These are phyloP conservation scores for Pythium brassicae DNA, from an alignment of 352 stramenopile species.

Conservation along the genomic window DNA sequence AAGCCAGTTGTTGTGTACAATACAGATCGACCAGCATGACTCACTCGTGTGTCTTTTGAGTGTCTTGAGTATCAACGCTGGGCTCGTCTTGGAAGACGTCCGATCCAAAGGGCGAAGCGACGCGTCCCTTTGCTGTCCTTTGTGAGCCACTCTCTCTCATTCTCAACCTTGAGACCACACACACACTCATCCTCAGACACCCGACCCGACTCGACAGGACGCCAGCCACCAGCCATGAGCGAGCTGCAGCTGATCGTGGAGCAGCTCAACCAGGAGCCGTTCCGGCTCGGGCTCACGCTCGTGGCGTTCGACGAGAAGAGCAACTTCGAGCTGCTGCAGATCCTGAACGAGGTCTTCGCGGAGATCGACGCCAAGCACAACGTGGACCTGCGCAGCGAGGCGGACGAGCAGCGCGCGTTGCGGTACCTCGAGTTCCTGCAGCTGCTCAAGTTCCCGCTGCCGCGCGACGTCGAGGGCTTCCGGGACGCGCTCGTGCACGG, in stretches of 20 bases:
- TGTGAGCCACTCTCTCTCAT: too few species aligned
- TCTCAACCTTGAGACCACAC: too few species aligned
- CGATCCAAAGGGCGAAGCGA: slow-evolving; percentile 4
- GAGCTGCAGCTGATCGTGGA: slow-evolving; percentile 92
- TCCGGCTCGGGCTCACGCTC: slow-evolving; percentile 84
- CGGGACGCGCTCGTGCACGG: slow-evolving; percentile 74
- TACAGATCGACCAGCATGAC: slow-evolving; percentile 23
- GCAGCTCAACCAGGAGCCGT: slow-evolving; percentile 91
- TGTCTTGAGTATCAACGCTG: background rate
- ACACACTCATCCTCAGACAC: background rate
- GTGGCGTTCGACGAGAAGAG: slow-evolving; percentile 94
- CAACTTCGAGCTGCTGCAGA: slow-evolving; percentile 91
- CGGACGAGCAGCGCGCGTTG: slow-evolving; percentile 67
- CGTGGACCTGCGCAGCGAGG: slow-evolving; percentile 81
- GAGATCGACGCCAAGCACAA: slow-evolving; percentile 86
- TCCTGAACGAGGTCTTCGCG: slow-evolving; percentile 91
- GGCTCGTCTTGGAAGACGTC: too few species aligned
- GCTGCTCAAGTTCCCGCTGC: slow-evolving; percentile 92
- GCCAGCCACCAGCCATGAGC: slow-evolving; percentile 68
- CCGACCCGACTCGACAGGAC: background rate
- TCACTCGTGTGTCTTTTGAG: slow-evolving; percentile 2
- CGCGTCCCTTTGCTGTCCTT: slow-evolving; percentile 1
- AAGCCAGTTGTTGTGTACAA: slow-evolving; percentile 17
- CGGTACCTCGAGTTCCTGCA: slow-evolving; percentile 91
- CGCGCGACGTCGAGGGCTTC: slow-evolving; percentile 66